These are phyloP conservation scores for Adenanthera pavonina DNA, from an alignment of 306 rosid species.

Conservation along the genomic window DNA sequence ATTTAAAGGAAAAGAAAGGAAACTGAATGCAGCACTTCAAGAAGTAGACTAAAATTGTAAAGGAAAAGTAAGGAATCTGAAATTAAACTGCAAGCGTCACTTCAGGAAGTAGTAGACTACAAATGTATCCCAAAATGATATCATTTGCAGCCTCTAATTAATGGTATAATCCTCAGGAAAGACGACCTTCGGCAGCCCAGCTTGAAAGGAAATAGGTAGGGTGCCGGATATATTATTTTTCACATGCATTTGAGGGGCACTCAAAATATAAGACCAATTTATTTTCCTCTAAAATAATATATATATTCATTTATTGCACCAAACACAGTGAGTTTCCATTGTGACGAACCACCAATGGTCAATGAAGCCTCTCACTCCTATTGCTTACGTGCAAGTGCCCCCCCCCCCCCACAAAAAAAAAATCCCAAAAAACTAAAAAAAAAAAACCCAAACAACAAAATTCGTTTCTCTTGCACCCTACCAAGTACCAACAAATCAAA, in stretches of 20 bases:
- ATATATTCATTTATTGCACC: neutral
- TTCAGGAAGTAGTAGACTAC: slow-evolving; percentile 19
- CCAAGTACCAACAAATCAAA: neutral
- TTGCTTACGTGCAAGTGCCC: slow-evolving; percentile 21
- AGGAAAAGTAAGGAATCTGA: slow-evolving; percentile 26
- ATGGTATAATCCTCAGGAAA: neutral
- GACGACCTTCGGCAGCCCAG: neutral
- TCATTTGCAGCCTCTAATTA: slow-evolving; percentile 12
- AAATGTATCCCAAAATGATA: neutral
- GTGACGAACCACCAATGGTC: neutral
- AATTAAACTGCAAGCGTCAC: neutral
- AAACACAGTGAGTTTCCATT: neutral
- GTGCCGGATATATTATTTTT: neutral
- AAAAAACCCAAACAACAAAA: too few relatives aligned
- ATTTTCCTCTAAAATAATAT: too few relatives aligned
- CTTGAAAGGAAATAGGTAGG: neutral
- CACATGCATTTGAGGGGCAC: slow-evolving; percentile 14
- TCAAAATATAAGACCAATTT: neutral
- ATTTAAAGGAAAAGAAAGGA: slow-evolving; percentile 16
- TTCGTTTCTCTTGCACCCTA: too few relatives aligned
- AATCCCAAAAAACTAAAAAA: too few relatives aligned
- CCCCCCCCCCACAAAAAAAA: too few relatives aligned
- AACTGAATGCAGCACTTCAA: slow-evolving; percentile 28
- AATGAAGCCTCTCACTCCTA: slow-evolving; percentile 6
- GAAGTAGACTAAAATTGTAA: neutral